A percentile compares a stretch with the other conserved stretches of the same genome.
Conservation (phyloP, 257 asterid genomes). For the Dorcoceras hygrometricum region DNA sequence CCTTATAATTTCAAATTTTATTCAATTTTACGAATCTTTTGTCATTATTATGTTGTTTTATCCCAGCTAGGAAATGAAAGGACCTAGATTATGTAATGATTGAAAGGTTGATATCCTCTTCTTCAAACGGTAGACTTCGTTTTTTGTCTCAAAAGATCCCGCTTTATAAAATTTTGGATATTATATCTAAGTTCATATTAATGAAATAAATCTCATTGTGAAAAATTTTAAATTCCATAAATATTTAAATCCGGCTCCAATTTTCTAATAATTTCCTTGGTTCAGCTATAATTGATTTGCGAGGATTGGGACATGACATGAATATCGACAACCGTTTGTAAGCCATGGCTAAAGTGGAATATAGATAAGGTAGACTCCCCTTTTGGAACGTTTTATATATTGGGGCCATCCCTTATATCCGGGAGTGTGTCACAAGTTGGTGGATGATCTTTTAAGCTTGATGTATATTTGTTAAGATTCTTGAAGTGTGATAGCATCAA, state of each 20-base stretch:
- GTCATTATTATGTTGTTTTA: too few species aligned
- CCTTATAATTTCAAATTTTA: background rate
- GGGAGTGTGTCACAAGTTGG: conserved; percentile 62
- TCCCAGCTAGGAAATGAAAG: background rate
- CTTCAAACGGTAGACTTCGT: too few species aligned
- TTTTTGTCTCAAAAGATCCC: too few species aligned
- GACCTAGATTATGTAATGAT: background rate
- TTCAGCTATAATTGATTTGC: background rate
- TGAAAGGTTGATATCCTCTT: too few species aligned
- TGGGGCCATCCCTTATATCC: conserved; percentile 54
- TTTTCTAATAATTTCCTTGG: too few species aligned
- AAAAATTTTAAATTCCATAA: too few species aligned
- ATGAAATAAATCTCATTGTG: too few species aligned
- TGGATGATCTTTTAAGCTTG: conserved; percentile 28
- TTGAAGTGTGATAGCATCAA: conserved; percentile 28
- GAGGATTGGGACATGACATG: conserved; percentile 75
- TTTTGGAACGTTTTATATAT: conserved; percentile 76
- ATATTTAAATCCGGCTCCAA: too few species aligned
- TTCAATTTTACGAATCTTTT: too few species aligned
- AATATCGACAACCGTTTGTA: conserved; percentile 67
- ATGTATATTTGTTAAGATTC: conserved; percentile 7
- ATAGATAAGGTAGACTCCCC: conserved; percentile 69
- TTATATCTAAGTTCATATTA: too few species aligned
- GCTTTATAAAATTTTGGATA: too few species aligned
- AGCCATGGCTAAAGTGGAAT: conserved; percentile 87